Conservation (phyloP, 306 rosid species). For the Sindora glabra region DNA sequence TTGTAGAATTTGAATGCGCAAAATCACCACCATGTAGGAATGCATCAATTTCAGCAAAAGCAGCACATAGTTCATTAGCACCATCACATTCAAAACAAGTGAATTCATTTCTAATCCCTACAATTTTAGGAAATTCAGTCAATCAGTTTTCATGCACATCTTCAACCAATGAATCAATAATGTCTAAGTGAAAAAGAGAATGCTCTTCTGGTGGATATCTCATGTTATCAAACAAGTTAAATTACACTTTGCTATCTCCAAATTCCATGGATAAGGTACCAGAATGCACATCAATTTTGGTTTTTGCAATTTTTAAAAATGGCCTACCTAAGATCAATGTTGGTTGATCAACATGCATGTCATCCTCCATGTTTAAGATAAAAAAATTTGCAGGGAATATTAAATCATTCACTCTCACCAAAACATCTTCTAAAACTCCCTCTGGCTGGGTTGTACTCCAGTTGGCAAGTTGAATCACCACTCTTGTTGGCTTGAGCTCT, state of each 20-base stretch:
- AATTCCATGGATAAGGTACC: too few species aligned
- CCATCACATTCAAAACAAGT: not conserved
- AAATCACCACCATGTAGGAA: not conserved
- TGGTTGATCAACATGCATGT: too few species aligned
- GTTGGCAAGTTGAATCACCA: not conserved
- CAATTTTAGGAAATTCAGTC: not conserved
- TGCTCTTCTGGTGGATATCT: not conserved
- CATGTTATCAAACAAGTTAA: not conserved
- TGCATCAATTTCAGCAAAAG: not conserved
- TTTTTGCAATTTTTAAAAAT: too few species aligned
- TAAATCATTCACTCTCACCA: not conserved
- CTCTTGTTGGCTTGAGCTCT: not conserved
- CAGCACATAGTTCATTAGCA: too few species aligned
- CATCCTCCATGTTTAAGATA: not conserved
- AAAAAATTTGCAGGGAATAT: not conserved
- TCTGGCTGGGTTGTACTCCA: not conserved
- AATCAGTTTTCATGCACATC: too few species aligned
- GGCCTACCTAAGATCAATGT: too few species aligned
- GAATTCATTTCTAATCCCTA: not conserved
- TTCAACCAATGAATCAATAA: too few species aligned
- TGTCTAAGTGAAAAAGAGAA: too few species aligned
- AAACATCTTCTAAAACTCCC: not conserved
- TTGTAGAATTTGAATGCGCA: too few species aligned
- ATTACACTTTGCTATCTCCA: too few species aligned
- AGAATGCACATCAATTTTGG: too few species aligned